A percentile compares a stretch with the other conserved stretches of the same genome.
phyloP scores from a whole-genome alignment of 176 grass and related monocot species.

The Musa troglodytarum region DNA sequence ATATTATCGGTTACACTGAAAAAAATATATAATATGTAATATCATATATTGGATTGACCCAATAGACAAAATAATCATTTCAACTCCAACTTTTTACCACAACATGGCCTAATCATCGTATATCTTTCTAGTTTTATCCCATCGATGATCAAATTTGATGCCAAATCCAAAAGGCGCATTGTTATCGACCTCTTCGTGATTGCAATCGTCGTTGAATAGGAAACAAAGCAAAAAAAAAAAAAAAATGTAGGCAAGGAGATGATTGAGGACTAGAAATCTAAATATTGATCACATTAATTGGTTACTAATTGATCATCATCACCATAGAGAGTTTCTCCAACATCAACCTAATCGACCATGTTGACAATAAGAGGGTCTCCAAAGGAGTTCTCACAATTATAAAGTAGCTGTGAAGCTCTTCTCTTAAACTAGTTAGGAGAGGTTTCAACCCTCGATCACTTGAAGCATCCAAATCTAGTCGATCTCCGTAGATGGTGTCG shows the following conservation, averaged over 20 bases:
- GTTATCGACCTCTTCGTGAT: neutral
- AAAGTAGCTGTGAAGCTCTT: constrained; percentile 4
- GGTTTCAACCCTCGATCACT: neutral
- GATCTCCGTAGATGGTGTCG: constrained; percentile 3
- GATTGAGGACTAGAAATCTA: neutral
- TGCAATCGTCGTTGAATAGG: neutral
- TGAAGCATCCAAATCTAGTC: constrained; percentile 7
- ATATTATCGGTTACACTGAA: too few species aligned
- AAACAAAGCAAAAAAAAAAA: neutral
- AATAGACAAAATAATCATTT: too few species aligned
- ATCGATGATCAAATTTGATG: neutral
- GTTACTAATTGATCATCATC: neutral
- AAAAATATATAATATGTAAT: too few species aligned
- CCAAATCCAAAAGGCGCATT: neutral
- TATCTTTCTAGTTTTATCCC: neutral
- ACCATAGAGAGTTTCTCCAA: neutral
- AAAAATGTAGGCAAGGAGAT: neutral
- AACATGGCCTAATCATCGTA: neutral
- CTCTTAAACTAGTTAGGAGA: neutral
- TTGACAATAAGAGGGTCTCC: neutral
- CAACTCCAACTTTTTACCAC: neutral
- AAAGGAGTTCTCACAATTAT: neutral
- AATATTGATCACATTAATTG: neutral
- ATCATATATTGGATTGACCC: too few species aligned
- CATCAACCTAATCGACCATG: neutral